Base-by-base conservation (phyloP, 257 asterid genomes). In the Jaltomata sinuosa region DNA sequence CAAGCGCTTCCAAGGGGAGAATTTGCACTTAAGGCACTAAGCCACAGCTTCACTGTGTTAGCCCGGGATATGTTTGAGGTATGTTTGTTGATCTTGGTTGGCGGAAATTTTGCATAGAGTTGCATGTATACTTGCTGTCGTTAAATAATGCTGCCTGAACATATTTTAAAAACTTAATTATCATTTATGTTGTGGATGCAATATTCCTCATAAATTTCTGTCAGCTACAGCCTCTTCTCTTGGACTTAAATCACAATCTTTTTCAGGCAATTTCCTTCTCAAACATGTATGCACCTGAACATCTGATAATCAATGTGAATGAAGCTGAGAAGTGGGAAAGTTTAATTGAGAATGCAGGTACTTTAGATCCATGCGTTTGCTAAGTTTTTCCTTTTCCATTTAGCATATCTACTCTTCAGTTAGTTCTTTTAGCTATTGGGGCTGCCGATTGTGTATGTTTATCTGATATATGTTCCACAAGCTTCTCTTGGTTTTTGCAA, bases 321-420 rank as follows among this genome's bases (percentile, higher is more conserved):
- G 98, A 97, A 90, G 99, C 98, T 86, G 98, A 95, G 89, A 95
- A 92, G 91, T 97, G 98, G 99, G 98, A 95, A 87, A 82, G 87
- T 84, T 92, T 89, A 53, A 88, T 97, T 19, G 96, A 94, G 92
- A 95, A 97, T 91, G 99, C 99, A 89, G 98, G 99, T 97, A 88
- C 79, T 3, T 50, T 47, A 77, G 22, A 71, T 25, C 11, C 3
- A 69, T 71, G 81, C 1, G 18, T 29, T 77, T 15, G 42, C 81
- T 77, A 77, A 27, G 25, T 9, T 77, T 16, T 31, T 25, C 61
- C 15, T 74, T 57, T 57, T 64, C 54, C 79, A 36, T 83, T 32
- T 45, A 40, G 4, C 40, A 47, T 21, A 27, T 36, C 22, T 32
- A 74, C n/a, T 83, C 47, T 64, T 52, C 32, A 72, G 27, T 64